Evolutionary conservation across 345 rosid species (phyloP).

Genomic region (Pseudoturritis turrita): DNA sequence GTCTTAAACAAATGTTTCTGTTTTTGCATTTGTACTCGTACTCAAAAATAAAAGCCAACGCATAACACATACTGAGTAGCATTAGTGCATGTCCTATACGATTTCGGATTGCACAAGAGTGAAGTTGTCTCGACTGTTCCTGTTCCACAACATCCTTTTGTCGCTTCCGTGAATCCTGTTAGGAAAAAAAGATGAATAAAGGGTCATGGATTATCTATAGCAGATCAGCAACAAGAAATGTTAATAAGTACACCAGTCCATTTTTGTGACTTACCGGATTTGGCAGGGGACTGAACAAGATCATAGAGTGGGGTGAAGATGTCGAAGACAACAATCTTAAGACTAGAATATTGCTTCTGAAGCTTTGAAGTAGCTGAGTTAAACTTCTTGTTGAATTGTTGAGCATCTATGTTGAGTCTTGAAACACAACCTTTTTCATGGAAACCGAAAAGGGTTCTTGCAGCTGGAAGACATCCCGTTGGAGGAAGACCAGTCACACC

Average conservation of each 20-base stretch:
- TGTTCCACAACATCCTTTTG: slow-evolving; percentile 91
- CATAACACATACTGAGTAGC: slow-evolving; percentile 85
- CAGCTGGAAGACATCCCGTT: slow-evolving; percentile 78
- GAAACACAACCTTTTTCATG: slow-evolving; percentile 63
- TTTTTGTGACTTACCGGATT: slow-evolving; percentile 40
- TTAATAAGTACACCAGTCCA: not conserved
- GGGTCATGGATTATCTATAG: not conserved
- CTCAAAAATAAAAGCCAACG: too few species aligned
- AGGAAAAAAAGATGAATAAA: not conserved
- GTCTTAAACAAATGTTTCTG: too few species aligned
- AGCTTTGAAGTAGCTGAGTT: slow-evolving; percentile 52
- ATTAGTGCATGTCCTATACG: slow-evolving; percentile 76
- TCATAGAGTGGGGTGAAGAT: slow-evolving; percentile 67
- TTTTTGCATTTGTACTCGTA: too few species aligned
- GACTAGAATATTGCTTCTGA: slow-evolving; percentile 63
- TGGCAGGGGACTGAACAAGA: slow-evolving; percentile 56
- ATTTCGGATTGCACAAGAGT: slow-evolving; percentile 67
- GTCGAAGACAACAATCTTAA: slow-evolving; percentile 76
- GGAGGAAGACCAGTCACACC: slow-evolving; percentile 95
- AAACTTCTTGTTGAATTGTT: slow-evolving; percentile 70
- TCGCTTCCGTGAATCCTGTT: slow-evolving; percentile 74
- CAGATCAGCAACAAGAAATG: not conserved
- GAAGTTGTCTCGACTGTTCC: slow-evolving; percentile 72
- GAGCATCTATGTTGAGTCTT: slow-evolving; percentile 63
- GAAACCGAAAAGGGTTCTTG: slow-evolving; percentile 64